Percentiles rank a stretch among this genome's conserved stretches.
Conservation (phyloP, 2,329 filamentous ascomycete species). For the Colletotrichum acutatum region DNA sequence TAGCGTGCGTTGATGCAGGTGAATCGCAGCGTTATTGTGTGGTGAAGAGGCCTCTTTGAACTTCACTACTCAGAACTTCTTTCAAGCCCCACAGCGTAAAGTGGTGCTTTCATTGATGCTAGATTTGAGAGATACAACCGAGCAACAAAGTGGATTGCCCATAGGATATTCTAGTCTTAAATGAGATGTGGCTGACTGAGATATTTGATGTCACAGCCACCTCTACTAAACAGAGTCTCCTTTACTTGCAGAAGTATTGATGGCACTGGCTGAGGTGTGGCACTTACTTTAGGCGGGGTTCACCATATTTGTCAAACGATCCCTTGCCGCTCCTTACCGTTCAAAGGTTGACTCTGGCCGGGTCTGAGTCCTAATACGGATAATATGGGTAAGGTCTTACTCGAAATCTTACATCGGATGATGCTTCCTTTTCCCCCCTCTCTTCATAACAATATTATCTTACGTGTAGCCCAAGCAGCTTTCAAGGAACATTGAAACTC, state of each 20-base stretch:
- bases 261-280: neutral
- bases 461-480: too few species aligned
- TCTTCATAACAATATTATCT: neutral
- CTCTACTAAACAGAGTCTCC: neutral
- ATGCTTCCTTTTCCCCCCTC: neutral
- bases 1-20: constrained; percentile 27
- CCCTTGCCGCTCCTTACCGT: neutral
- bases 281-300: neutral
- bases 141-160: neutral
- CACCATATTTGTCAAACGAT: neutral
- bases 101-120: neutral
- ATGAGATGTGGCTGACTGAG: neutral
- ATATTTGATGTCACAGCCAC: neutral
- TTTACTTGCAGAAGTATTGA: neutral
- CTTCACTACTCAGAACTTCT: neutral
- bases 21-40: constrained; percentile 5
- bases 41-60: constrained; percentile 9
- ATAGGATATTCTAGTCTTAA: neutral
- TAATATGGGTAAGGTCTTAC: neutral
- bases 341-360: neutral
- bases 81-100: neutral
- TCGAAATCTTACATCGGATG: neutral
- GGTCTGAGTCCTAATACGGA: neutral
- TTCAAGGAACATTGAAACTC: too few species aligned
- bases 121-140: neutral